Base-by-base conservation (phyloP, 2,329 filamentous ascomycete genomes). In the Trichophyton simii region DNA sequence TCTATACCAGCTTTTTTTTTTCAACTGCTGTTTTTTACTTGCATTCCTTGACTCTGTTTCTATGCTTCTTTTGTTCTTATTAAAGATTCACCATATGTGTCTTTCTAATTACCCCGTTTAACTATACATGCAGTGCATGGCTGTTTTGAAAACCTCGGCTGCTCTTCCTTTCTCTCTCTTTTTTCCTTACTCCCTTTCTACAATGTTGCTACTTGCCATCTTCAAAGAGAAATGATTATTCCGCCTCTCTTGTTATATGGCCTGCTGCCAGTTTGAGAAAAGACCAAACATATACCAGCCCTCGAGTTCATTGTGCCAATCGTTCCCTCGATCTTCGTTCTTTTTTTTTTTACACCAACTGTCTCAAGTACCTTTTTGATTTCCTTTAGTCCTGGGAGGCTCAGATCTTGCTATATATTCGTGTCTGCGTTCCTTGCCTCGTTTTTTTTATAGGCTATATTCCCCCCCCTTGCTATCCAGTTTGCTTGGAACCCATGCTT, bases 1-100 rank as follows among this genome's bases (percentile, higher is more conserved):
- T 67, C 66, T 66, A 66, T 63, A 65, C 63, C 61, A 65, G 64
- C 34, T 65, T 67, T 31, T 28, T 65, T 67, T 31, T 7, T 62
- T 65, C 41, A 44, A 3, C 41, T 18, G 3, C 41, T 65, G 60
- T 54, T 58, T 20, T 62, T 61, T 31, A 31, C 1, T 59, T 64
- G 61, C 42, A 42, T 5, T 38, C 52, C n/a, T 52, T 57, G 34
- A 22, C 50, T 28, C 36, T 58, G 48, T 36, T 57, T 60, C 41
- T 42, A 38, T 34, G 34, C 50, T 48, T 58, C 59, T 34, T 18
- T 44, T 61, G 41, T 46, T 42, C 31, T 42, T 57, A 52, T 52
- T 52, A 28, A 52, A 25, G 20, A 52, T 52, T 52, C 46, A n/a
- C 46, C 46, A 25, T 52, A 52, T 22, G 20, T 52, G 46, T 52